Conservation (phyloP, 2,329 filamentous ascomycete species). For the Aspergillus hortae region DNA sequence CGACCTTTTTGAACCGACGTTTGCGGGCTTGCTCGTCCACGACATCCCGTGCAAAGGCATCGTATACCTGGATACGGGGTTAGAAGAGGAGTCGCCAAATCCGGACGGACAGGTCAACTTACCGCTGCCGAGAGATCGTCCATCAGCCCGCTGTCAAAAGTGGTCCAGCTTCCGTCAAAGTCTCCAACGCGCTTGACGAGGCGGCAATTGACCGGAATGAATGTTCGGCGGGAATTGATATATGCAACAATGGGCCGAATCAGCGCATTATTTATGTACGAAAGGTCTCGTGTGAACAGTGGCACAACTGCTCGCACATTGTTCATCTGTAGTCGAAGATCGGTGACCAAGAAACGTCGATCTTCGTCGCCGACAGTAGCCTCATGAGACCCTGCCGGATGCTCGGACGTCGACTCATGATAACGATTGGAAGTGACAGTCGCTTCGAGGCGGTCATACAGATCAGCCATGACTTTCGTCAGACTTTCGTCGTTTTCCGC, state of each 20-base stretch:
- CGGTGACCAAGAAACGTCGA: slow-evolving; percentile 83
- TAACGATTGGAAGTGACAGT: slow-evolving; percentile 78
- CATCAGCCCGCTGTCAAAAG: slow-evolving; percentile 91
- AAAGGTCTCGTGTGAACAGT: slow-evolving; percentile 85
- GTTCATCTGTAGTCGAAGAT: slow-evolving; percentile 91
- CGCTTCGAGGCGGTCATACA: slow-evolving; percentile 93
- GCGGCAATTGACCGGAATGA: slow-evolving; percentile 91
- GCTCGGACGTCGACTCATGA: slow-evolving; percentile 15
- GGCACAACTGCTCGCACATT: slow-evolving; percentile 91
- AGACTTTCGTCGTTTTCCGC: slow-evolving; percentile 83
- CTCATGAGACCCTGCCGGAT: slow-evolving; percentile 22
- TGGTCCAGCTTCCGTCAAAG: slow-evolving; percentile 93
- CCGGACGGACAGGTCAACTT: slow-evolving; percentile 18
- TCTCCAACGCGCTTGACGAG: slow-evolving; percentile 86
- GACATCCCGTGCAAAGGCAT: slow-evolving; percentile 88
- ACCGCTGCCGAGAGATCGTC: slow-evolving; percentile 85
- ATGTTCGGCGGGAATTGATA: slow-evolving; percentile 91
- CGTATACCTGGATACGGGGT: slow-evolving; percentile 63
- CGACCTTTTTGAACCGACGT: slow-evolving; percentile 88
- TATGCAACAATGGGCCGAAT: slow-evolving; percentile 96
- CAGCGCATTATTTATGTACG: slow-evolving; percentile 93
- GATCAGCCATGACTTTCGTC: slow-evolving; percentile 91
- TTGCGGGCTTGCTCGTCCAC: slow-evolving; percentile 83
- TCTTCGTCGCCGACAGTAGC: slow-evolving; percentile 40
- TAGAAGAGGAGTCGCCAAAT: slow-evolving; percentile 3